Base-by-base conservation (phyloP, 257 asterid species). In the Lantana camara region DNA sequence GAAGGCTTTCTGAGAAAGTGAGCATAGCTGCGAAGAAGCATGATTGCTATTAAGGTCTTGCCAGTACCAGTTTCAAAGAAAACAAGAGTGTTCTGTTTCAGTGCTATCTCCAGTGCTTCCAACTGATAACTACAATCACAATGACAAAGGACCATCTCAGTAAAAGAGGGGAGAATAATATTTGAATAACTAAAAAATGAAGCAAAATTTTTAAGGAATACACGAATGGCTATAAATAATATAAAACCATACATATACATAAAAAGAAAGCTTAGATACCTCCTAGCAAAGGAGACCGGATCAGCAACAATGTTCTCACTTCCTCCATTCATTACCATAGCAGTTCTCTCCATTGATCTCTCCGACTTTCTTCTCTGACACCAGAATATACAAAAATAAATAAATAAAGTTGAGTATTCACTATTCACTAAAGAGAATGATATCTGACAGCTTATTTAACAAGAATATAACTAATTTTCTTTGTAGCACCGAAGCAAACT, bases 31-130 rank as follows among this genome's bases (percentile, higher is more conserved):
- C 92, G 86, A 4, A 91, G 76, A 63, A 91, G 98, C 98, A 89
- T 91, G 52, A 86, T 73, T 0, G 95, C 94, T 8, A 91, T 86
- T 4, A 91, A 76, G 16, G 90, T 88, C 77, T 91, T 91, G 9
- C 96, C 96, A 0, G 92, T 78, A 42, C 98, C 96, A 1, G 95
- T 91, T 67, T 91, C 98, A 3, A 91, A 70, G 85, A 56, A 88
- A 57, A 81, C 95, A 64, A 88, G 70, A 0, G 98, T 91, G 69
- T 91, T 88, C 63, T 76, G 82, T 67, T 78, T 68, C 19, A 88
- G 41, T 17, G 95, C 92, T 44, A 8, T 72, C 69, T 86, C 95
- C 60, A 91, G 63, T 5, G 96, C 98, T 60, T 91, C 98, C 73
- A 86, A 61, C 66, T 91, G 95, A 76, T 91, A 88, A 61, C 98